phyloP scores from a whole-genome alignment of 176 grass and related monocot genomes.

The Rhynchospora tenuis region DNA sequence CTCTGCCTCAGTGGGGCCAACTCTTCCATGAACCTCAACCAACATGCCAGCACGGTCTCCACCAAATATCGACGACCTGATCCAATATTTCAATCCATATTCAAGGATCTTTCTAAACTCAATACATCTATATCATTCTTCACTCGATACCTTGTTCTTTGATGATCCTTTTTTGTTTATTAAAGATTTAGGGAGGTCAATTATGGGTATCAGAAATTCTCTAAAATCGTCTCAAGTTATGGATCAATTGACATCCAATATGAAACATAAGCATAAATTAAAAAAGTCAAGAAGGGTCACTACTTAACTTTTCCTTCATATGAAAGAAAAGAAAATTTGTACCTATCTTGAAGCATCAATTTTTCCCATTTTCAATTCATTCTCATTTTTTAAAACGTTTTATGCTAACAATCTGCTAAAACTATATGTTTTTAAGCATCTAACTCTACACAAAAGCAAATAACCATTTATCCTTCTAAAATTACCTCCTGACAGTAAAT shows the following conservation, averaged over 20 bases:
- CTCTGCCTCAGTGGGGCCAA: not conserved
- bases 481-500: constrained; percentile 59
- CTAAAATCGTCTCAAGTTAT: not conserved
- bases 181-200: not conserved
- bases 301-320: not conserved
- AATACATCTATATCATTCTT: too few species aligned
- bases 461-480: not conserved
- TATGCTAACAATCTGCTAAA: not conserved
- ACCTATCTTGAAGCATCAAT: not conserved
- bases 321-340: not conserved
- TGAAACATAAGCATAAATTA: not conserved
- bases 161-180: not conserved
- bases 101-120: not conserved
- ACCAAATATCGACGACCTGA: constrained; percentile 79
- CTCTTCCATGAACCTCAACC: constrained; percentile 52
- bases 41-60: constrained; percentile 28
- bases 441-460: not conserved
- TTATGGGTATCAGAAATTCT: not conserved
- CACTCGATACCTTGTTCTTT: not conserved
- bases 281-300: not conserved
- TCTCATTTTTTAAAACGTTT: not conserved
- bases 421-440: not conserved
- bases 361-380: not conserved
- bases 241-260: not conserved
- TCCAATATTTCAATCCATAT: not conserved